These are phyloP conservation scores for Dryadomyces quercus-mongolicae DNA, from an alignment of 2,329 filamentous ascomycete genomes.

Conservation along the genomic window DNA sequence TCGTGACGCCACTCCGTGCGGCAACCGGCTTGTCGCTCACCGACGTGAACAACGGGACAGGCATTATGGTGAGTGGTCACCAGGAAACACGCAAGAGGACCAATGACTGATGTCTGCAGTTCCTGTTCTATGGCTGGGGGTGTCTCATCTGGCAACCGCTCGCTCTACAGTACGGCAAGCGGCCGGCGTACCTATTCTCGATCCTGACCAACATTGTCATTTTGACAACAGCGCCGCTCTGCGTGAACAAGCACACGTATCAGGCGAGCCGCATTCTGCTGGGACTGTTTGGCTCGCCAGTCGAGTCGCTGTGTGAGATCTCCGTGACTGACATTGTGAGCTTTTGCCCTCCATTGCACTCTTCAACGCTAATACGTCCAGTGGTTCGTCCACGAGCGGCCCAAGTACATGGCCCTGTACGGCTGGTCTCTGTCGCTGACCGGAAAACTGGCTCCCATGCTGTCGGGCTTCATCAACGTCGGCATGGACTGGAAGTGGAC, in stretches of 20 bases:
- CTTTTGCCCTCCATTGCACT: not conserved
- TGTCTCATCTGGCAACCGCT: conserved; percentile 21
- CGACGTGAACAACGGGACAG: conserved; percentile 4
- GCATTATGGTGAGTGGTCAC: conserved; percentile 1
- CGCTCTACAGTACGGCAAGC: conserved; percentile 20
- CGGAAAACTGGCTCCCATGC: conserved; percentile 32
- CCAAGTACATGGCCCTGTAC: conserved; percentile 28
- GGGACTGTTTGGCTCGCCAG: conserved; percentile 30
- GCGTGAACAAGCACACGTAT: conserved; percentile 16
- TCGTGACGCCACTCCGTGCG: not conserved
- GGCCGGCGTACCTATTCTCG: conserved; percentile 19
- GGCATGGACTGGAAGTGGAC: conserved; percentile 37
- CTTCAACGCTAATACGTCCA: not conserved
- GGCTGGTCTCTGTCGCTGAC: conserved; percentile 27
- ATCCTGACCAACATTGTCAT: conserved; percentile 16
- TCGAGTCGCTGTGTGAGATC: conserved; percentile 32
- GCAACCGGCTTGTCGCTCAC: not conserved
- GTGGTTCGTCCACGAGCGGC: conserved; percentile 15
- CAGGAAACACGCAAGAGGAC: not conserved
- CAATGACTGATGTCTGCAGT: too few relatives aligned
- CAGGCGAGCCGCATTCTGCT: conserved; percentile 18
- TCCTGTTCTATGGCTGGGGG: conserved; percentile 22
- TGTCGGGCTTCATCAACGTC: conserved; percentile 36
- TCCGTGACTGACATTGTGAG: conserved; percentile 12
- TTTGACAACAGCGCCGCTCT: conserved; percentile 17